Evolutionary conservation across 352 stramenopile genomes (phyloP).

Genomic region (Globisporangium cylindrosporum): DNA sequence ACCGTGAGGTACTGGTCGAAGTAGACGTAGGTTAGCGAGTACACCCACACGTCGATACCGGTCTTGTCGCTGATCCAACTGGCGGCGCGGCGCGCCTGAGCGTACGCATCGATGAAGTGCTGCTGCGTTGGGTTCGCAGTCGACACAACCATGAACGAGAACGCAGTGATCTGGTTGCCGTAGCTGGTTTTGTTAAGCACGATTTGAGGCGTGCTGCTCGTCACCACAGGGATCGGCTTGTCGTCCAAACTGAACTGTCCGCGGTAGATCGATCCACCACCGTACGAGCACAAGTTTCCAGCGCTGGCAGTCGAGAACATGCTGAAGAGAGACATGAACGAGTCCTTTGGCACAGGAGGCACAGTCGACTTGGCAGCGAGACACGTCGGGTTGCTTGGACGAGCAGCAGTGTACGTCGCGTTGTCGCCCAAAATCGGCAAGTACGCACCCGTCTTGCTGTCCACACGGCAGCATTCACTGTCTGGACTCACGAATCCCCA

Average conservation of each 20-base stretch:
- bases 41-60: constrained; percentile 58
- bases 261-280: constrained; percentile 41
- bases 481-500: constrained; percentile 63
- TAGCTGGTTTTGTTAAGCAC: constrained; percentile 20
- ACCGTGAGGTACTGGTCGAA: constrained; percentile 71
- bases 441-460: constrained; percentile 34
- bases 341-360: constrained; percentile 24
- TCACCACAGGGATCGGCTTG: constrained; percentile 27
- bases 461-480: constrained; percentile 58
- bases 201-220: constrained; percentile 11
- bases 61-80: constrained; percentile 57
- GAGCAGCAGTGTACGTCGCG: constrained; percentile 39
- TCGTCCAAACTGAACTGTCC: constrained; percentile 35
- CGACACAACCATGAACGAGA: constrained; percentile 36
- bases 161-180: constrained; percentile 26
- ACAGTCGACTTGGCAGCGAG: constrained; percentile 25
- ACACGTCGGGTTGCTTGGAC: constrained; percentile 34
- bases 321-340: constrained; percentile 33
- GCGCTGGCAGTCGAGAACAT: constrained; percentile 32
- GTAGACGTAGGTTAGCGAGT: constrained; percentile 56
- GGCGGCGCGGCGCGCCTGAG: constrained; percentile 44
- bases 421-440: constrained; percentile 46
- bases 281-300: constrained; percentile 38
- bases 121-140: constrained; percentile 57
- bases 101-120: constrained; percentile 61